Base-by-base conservation (phyloP, 768 basidiomycete genomes). In the Suillus cothurnatus region DNA sequence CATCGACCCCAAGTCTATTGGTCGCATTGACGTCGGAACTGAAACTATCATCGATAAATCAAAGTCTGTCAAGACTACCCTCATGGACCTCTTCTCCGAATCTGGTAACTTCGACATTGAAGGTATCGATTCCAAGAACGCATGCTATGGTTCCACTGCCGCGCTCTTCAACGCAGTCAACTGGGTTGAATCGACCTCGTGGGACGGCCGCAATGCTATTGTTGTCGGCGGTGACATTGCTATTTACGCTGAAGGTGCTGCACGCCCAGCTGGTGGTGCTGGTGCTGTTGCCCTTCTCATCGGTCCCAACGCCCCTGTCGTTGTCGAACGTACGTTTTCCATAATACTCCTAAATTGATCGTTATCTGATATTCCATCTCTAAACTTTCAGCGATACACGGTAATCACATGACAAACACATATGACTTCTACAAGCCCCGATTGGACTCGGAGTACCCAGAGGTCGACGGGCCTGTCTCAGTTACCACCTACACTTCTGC, bases 341-440 rank as follows among this genome's bases (percentile, higher is more conserved):
- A 56, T 57, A 70, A 61, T 47, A 58, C 50, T 34, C 32, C 52
- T 61, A 50, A 65, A 52, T 59, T 32, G 52, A 50, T 62, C 19
- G 21, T 63, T 47, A n/a, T 36, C 41, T 74, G 59, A 71, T 55
- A 19, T 53, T 52, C 8, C 3, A 28, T 28, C 0, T 50, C 61
- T 49, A 6, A 34, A 66, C 64, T 63, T 64, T 9, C 76, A 99
- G 97, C 97, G 71, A 85, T 95, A 69, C 97, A 98, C 79, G 97
- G 96, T 31, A 94, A 89, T 60, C 93, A 95, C 83, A 98, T 99
- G 92, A 91, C 91, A 67, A 97, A 99, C 82, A 94, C 91, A 0
- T 98, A 97, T 79, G 97, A 99, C 80, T 99, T 98, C 79, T 99
- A 97, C 90, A 99, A 99, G 83, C 97, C 97, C 57, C 90, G 94